These are phyloP conservation scores for Gonium pectorale DNA, from an alignment of 139 green algal genomes.

Conservation along the genomic window DNA sequence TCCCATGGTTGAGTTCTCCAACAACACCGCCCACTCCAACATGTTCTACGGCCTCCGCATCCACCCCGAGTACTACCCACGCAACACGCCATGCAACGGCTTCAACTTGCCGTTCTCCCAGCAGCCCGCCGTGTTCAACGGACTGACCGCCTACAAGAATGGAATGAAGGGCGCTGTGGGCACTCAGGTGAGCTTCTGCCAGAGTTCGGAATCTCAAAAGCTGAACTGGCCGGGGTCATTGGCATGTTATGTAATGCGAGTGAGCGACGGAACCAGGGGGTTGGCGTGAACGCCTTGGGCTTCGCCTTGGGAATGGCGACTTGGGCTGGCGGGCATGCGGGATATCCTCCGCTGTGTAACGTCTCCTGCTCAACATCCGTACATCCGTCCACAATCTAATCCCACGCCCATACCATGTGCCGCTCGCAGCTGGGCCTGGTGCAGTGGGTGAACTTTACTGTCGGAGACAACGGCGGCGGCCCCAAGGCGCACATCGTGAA, in stretches of 20 bases:
- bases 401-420: too few relatives aligned
- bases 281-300: too few relatives aligned
- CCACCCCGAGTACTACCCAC: constrained; percentile 65
- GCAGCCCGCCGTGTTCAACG: constrained; percentile 55
- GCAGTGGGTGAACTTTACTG: constrained; percentile 59
- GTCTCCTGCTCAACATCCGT: too few relatives aligned
- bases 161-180: constrained; percentile 71
- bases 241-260: too few relatives aligned
- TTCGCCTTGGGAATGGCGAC: too few relatives aligned
- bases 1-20: constrained; percentile 56
- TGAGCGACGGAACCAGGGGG: too few relatives aligned
- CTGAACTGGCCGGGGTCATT: too few relatives aligned
- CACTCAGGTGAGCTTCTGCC: constrained; percentile 51
- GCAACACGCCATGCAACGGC: constrained; percentile 41
- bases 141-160: constrained; percentile 72
- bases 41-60: constrained; percentile 70
- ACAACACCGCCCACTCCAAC: constrained; percentile 78
- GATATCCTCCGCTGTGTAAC: too few relatives aligned
- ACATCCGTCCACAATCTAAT: constrained; percentile 12
- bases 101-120: not conserved
- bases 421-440: constrained; percentile 47
- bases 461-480: constrained; percentile 69
- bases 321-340: too few relatives aligned
- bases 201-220: too few relatives aligned
- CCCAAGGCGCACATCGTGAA: constrained; percentile 59